A percentile compares a stretch with the other conserved stretches of the same genome.
phyloP scores from a whole-genome alignment of 108 stramenopile genomes.

The Conticribra weissflogii region DNA sequence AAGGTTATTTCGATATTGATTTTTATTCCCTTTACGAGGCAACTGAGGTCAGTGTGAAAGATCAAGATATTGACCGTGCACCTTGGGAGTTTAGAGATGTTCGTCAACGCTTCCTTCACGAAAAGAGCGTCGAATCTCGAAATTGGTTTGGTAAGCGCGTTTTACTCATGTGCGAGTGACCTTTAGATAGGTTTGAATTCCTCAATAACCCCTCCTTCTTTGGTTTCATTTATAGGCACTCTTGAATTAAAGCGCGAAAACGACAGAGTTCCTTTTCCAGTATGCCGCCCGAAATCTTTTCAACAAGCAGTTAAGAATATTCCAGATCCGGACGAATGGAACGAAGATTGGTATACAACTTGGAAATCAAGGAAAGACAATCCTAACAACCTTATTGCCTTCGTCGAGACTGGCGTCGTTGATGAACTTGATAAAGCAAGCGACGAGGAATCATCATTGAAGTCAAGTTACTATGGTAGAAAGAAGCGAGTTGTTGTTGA shows the following conservation, averaged over 20 bases:
- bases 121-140: constrained; percentile 71
- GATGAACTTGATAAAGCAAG: not conserved
- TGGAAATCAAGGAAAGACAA: constrained; percentile 59
- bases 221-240: constrained; percentile 11
- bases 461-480: not conserved
- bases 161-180: too few species aligned
- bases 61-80: constrained; percentile 52
- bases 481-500: constrained; percentile 54
- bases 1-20: constrained; percentile 70
- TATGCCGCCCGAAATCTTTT: constrained; percentile 71
- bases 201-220: not conserved
- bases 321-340: constrained; percentile 73
- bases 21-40: constrained; percentile 77
- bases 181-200: too few species aligned
- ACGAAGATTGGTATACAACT: constrained; percentile 76
- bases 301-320: constrained; percentile 68
- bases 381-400: constrained; percentile 39
- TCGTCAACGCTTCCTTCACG: constrained; percentile 75
- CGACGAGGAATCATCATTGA: constrained; percentile 4
- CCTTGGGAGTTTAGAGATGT: constrained; percentile 85
- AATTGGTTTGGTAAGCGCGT: constrained; percentile 77
- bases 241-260: constrained; percentile 54
- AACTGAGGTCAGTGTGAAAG: constrained; percentile 41
- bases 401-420: constrained; percentile 22
- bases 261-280: constrained; percentile 58